These are phyloP conservation scores for Extremus antarcticus DNA, from an alignment of 495 filamentous ascomycete genomes.

Conservation along the genomic window DNA sequence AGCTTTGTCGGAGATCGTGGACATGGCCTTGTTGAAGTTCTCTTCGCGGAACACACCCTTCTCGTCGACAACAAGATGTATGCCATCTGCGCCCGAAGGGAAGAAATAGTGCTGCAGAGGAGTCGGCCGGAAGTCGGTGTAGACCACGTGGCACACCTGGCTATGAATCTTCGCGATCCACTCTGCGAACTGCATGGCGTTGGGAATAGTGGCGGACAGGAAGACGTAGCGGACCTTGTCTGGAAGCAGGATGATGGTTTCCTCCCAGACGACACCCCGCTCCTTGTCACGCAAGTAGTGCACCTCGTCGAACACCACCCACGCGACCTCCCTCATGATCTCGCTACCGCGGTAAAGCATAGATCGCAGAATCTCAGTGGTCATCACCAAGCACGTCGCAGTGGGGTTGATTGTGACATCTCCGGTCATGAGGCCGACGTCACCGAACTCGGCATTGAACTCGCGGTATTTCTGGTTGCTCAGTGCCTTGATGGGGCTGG, in stretches of 20 bases:
- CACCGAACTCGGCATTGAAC: conserved; percentile 87
- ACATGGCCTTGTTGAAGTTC: conserved; percentile 94
- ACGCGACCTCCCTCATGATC: conserved; percentile 96
- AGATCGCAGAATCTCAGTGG: conserved; percentile 95
- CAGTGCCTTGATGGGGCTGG: conserved; percentile 95
- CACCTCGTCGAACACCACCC: conserved; percentile 97
- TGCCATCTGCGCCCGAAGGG: conserved; percentile 84
- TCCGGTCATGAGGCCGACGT: conserved; percentile 96
- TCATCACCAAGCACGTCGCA: conserved; percentile 97
- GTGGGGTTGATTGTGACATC: conserved; percentile 99
- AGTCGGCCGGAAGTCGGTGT: conserved; percentile 94
- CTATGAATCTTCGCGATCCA: conserved; percentile 96
- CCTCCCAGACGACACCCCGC: conserved; percentile 96
- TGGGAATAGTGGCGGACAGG: conserved; percentile 96
- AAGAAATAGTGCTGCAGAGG: conserved; percentile 97
- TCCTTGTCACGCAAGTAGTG: conserved; percentile 94
- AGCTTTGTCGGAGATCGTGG: conserved; percentile 73
- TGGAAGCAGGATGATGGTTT: conserved; percentile 92
- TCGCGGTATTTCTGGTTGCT: conserved; percentile 98
- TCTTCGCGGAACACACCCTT: conserved; percentile 90
- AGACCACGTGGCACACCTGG: conserved; percentile 96
- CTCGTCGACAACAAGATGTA: conserved; percentile 90
- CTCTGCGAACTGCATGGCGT: conserved; percentile 98
- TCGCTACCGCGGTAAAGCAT: conserved; percentile 98
- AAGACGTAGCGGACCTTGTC: conserved; percentile 99